Evolutionary conservation across 306 rosid genomes (phyloP).

Genomic region (Pyrus betulifolia): DNA sequence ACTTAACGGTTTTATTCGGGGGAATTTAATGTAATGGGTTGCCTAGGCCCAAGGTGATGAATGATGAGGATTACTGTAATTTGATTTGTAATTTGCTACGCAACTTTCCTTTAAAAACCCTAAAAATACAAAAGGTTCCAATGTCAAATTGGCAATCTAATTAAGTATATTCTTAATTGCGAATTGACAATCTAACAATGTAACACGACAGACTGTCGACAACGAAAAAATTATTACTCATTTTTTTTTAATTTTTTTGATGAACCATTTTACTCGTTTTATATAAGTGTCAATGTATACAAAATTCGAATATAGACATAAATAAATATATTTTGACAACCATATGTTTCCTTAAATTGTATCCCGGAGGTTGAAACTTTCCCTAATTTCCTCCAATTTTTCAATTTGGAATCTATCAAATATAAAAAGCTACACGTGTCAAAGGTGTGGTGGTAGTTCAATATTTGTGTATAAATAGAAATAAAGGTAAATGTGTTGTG

Average conservation of each 20-base stretch:
- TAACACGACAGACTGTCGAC: neutral
- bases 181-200: neutral
- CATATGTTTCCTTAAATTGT: neutral
- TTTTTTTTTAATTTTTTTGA: neutral
- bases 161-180: neutral
- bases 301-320: neutral
- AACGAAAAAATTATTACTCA: neutral
- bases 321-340: neutral
- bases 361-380: neutral
- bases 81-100: neutral
- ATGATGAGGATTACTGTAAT: neutral
- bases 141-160: no score
- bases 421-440: neutral
- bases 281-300: neutral
- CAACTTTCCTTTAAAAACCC: neutral
- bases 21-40: neutral
- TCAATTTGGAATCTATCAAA: neutral
- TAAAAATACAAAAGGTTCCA: no score
- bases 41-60: neutral
- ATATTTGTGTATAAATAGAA: no score
- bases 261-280: neutral
- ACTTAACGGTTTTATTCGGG: conserved; percentile 14
- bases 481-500: neutral
- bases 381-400: neutral
- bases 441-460: neutral